Conservation (phyloP, 768 basidiomycete species). For the Phallus indusiatus region DNA sequence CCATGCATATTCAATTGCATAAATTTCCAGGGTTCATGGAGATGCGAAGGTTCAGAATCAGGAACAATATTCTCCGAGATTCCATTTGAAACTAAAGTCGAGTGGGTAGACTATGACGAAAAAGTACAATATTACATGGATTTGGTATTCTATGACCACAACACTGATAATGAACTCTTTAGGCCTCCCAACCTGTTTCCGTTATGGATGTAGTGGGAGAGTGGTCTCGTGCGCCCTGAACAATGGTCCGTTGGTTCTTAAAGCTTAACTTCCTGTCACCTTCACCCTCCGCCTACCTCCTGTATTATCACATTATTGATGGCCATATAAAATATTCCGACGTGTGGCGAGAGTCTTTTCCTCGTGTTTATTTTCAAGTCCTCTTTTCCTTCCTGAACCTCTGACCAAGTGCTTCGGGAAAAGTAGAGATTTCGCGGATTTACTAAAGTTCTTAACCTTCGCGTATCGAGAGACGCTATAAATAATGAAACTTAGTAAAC, state of each 20-base stretch:
- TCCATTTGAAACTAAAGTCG: conserved; percentile 46
- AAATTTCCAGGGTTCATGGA: conserved; percentile 60
- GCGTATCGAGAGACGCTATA: not conserved
- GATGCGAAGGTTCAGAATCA: conserved; percentile 51
- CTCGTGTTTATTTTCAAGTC: not conserved
- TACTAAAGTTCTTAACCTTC: not conserved
- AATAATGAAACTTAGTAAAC: not conserved
- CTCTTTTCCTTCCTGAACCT: conserved; percentile 12
- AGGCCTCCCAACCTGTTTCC: conserved; percentile 58
- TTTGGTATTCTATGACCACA: conserved; percentile 3
- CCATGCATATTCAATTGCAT: not conserved
- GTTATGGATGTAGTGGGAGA: conserved; percentile 57
- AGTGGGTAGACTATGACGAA: conserved; percentile 90
- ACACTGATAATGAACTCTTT: conserved; percentile 6
- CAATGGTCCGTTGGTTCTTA: too few relatives aligned
- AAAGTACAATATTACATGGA: conserved; percentile 41
- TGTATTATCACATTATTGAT: not conserved
- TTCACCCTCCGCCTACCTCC: conserved; percentile 20
- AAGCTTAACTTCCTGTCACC: conserved; percentile 1
- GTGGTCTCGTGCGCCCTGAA: conserved; percentile 56
- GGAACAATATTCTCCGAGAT: conserved; percentile 54
- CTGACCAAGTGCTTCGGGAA: conserved; percentile 6
- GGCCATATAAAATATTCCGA: not conserved
- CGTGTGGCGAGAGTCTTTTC: not conserved
- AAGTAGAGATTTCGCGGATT: conserved; percentile 1